Evolutionary conservation across 441 rosid species (phyloP), one percentile per base, ranked within the genome.

Genomic region (Populus hybrid): DNA sequence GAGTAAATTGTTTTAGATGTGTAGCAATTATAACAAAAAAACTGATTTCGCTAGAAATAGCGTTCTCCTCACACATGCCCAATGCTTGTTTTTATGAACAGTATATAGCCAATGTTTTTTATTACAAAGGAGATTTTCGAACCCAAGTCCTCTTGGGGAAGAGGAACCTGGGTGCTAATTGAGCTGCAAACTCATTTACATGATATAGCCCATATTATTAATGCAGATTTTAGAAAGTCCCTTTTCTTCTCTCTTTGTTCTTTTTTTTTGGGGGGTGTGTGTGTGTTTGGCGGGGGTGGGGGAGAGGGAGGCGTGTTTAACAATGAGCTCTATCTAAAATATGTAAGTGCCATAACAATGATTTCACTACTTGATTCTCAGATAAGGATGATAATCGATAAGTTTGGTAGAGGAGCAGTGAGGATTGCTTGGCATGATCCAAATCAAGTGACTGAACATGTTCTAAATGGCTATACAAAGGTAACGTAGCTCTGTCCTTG

Each of bases 381-480:
- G 98, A 85, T 92, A 78, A 88, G 96, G 82, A 77, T 88, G 87
- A 70, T 86, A 40, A 93, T 95, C 50, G 84, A 90, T 75, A 92
- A 86, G 80, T 91, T 95, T 36, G 98, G 97, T 72, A 75, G 85
- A 77, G 86, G 90, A 85, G 91, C 89, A 14, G 87, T 93, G 73
- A 88, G 86, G 80, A 84, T 74, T 78, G 96, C 99, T 7, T 95
- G 94, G 95, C 88, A 89, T 68, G 91, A 92, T 76, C 73, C 92
- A n/a, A 87, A 85, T 78, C 84, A 84, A 82, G 89, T 89, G 72
- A 76, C 84, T 0, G 90, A 92, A 64, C 90, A 91, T 11, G 80
- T 86, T 29, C 72, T 91, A 23, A 71, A 86, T 36, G 99, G 97
- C 73, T 95, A 93, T 76, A 93, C 95, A 18, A 95, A 91, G 98